Evolutionary conservation across 257 asterid species (phyloP).

Genomic region (Solanum pimpinellifolium): DNA sequence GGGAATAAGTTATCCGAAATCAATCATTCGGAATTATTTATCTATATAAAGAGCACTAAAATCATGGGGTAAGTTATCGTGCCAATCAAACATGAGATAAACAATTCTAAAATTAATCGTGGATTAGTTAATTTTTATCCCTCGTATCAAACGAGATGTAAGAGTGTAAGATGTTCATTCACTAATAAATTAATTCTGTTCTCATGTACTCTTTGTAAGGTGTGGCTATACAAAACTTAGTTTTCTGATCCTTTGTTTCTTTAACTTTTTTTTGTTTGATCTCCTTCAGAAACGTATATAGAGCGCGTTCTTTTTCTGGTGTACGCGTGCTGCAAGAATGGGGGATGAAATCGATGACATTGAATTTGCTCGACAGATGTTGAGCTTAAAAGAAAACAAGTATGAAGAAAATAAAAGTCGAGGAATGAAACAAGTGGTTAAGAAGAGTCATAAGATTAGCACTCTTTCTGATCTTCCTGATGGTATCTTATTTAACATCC

Average conservation of each 20-base stretch:
- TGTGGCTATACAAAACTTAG: background rate
- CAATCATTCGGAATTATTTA: too few relatives aligned
- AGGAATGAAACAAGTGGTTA: background rate
- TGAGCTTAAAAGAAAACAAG: background rate
- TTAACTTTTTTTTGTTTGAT: background rate
- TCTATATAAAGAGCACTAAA: too few relatives aligned
- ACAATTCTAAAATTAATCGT: too few relatives aligned
- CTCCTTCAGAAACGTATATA: background rate
- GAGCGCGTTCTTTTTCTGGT: background rate
- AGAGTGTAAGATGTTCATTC: background rate
- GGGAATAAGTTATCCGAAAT: too few relatives aligned
- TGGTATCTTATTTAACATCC: slow-evolving; percentile 1
- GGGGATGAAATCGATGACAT: background rate
- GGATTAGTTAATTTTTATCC: background rate
- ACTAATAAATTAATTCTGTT: background rate
- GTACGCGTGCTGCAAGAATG: background rate
- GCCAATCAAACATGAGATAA: background rate
- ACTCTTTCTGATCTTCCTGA: background rate
- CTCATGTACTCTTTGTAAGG: too few relatives aligned
- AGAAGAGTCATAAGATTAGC: background rate
- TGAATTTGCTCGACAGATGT: background rate
- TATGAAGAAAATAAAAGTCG: background rate
- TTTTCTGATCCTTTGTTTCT: background rate
- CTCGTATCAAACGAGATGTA: background rate
- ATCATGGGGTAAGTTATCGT: background rate